Percentiles rank a stretch among this genome's conserved stretches.
Evolutionary conservation across 208 protist genomes (phyloP).

Genomic region (Crithidia thermophila): DNA sequence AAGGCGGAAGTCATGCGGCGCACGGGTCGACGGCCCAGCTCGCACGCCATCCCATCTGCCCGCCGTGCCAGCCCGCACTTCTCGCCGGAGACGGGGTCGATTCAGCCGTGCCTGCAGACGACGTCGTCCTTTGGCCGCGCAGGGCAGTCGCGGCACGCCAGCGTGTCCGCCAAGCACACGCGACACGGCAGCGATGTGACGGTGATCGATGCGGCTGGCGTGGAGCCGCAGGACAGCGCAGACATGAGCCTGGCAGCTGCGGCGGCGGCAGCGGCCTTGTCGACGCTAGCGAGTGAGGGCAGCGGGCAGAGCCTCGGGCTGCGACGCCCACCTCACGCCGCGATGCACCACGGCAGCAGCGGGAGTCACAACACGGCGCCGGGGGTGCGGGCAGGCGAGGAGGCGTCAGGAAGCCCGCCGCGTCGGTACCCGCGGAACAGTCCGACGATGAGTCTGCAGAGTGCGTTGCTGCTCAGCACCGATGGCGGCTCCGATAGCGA

Average conservation of each 20-base stretch:
- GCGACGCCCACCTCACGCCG: no score
- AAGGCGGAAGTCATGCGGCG: constrained; percentile 16
- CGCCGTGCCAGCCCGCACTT: constrained; percentile 8
- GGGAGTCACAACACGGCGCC: no score
- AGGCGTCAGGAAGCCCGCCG: no score
- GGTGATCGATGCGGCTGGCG: background rate
- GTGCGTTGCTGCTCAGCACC: constrained; percentile 12
- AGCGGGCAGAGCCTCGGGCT: no score
- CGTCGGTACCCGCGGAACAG: constrained; percentile 8
- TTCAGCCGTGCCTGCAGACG: constrained; percentile 11
- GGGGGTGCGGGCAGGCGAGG: no score
- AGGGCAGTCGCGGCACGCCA: background rate
- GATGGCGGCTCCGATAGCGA: constrained; percentile 13
- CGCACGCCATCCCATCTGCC: background rate
- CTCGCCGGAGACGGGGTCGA: background rate
- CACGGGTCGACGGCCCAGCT: constrained; percentile 4
- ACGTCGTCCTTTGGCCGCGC: constrained; percentile 16
- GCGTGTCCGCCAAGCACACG: background rate
- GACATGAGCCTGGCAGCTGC: background rate
- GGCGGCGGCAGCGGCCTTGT: no score
- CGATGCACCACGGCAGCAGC: no score
- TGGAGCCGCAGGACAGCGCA: background rate
- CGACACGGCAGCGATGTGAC: background rate
- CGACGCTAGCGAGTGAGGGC: no score
- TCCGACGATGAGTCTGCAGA: constrained; percentile 17